These are phyloP conservation scores for Picochlorum sp. DNA, from an alignment of 139 green algal species.

Conservation along the genomic window DNA sequence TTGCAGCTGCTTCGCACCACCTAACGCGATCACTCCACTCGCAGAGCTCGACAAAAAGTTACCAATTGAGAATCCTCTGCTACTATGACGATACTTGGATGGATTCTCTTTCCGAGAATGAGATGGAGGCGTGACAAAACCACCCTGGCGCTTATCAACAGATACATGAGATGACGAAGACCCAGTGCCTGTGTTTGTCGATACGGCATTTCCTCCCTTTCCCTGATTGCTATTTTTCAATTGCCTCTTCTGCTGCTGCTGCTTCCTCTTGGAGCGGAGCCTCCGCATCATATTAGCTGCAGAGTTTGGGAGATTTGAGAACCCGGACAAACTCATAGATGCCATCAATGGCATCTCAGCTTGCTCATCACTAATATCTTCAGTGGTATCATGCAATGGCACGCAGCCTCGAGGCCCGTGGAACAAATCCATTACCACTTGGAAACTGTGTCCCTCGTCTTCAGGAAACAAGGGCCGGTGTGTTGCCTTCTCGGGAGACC, in stretches of 20 bases:
- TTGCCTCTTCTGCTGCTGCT: background rate
- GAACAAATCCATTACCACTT: constrained; percentile 12
- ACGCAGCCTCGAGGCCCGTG: constrained; percentile 13
- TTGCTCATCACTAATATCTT: no score
- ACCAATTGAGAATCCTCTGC: background rate
- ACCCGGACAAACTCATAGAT: constrained; percentile 25
- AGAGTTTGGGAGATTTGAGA: background rate
- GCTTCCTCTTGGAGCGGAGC: background rate
- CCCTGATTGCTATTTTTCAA: no score
- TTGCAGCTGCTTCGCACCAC: constrained; percentile 31
- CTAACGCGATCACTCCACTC: constrained; percentile 40
- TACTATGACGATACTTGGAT: constrained; percentile 12
- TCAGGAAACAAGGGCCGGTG: constrained; percentile 1
- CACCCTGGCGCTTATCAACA: no score
- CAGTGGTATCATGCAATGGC: background rate
- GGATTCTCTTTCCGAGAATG: no score
- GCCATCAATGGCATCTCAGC: constrained; percentile 1
- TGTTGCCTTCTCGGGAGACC: background rate
- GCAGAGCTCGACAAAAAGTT: constrained; percentile 6
- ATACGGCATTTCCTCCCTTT: no score
- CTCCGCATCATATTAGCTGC: background rate
- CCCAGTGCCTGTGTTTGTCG: no score
- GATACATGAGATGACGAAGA: no score
- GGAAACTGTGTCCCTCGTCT: constrained; percentile 5
- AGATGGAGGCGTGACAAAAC: no score